Evolutionary conservation across 257 asterid genomes (phyloP), one percentile per base, ranked within the genome.

Genomic region (Ilex asprella): DNA sequence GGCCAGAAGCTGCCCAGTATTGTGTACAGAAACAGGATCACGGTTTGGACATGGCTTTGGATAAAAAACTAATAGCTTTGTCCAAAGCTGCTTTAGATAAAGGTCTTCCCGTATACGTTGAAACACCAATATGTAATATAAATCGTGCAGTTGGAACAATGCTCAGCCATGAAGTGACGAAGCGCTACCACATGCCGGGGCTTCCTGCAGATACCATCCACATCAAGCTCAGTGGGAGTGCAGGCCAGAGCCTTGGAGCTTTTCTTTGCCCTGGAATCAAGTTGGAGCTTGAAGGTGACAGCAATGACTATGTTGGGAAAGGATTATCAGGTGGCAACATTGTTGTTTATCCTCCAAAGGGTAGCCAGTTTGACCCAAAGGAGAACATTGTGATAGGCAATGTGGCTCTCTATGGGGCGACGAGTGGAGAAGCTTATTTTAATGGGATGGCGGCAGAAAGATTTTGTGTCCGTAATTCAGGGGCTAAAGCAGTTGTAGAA

Each of bases 361-460:
- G 80, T 56, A 93, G 97, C 86, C 83, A 60, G 21, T 93, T 89
- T 73, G 96, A 89, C 70, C 96, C 99, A 0, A 84, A 85, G 76
- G 99, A 89, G 29, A 93, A 93, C 63, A 93, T 93, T 68, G 96
- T 93, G 54, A 89, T 93, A 73, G 99, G 99, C 47, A 93, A 93
- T 68, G 99, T 93, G 59, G 97, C 99, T 12, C 94, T 93, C 58
- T 89, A 93, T 62, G 99, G 99, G 56, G 96, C 97, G 16, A 93
- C 91, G 31, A 77, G 46, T 66, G 99, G 99, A 15, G 99, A 93
- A 84, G 99, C 97, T 30, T 93, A 93, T 73, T 93, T 93, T 75
- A 93, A 85, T 63, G 99, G 99, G 59, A 93, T 93, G 99, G 99
- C 99, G 0, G 99, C 97, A 30, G 99, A 93, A 70, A 78, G 99